Base-by-base conservation (phyloP, 1,284 basidiomycete genomes). In the Microbotryum scabiosae region DNA sequence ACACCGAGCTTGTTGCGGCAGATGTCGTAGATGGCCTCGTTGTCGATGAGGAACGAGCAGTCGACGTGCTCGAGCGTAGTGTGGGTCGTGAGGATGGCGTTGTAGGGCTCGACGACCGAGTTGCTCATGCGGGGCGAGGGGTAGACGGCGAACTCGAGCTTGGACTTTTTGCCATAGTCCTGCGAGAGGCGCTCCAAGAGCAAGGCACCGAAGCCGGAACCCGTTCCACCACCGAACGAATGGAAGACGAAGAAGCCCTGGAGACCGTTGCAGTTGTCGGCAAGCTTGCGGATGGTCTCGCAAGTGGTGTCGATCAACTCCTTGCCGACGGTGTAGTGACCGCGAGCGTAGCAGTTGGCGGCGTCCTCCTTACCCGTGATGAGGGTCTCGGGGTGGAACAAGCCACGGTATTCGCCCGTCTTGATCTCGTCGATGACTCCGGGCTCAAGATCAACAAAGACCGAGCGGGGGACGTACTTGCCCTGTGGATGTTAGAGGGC, bases 361-460 rank as follows among this genome's bases (percentile, higher is more conserved):
- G 93, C 94, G 75, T 98, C 96, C 81, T 99, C 96, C 82, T 98
- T 98, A 71, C 96, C 96, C 62, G 88, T 91, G 77, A 99, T 89
- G 82, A 98, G 86, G 66, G 92, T 96, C 82, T 98, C 96, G 14
- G 96, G 96, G 80, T 98, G 96, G 83, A 99, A 98, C 56, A 99
- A 85, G 66, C 85, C 85, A 74, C 90, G 84, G 81, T 97, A 98
- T 61, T 86, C 85, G 69, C 96, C 96, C 59, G 85, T 89, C 78
- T 90, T 89, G 75, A 99, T 92, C 74, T 94, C 92, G 74, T 97
- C 94, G 74, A 97, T 87, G 67, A 86, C 94, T 74, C 92, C 90
- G 60, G 93, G 93, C 36, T 77, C 76, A 59, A 77, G 69, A 67
- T 77, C 73, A 68, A 81, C 86, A 80, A 98, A 98, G 73, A 99